Evolutionary conservation across 2,329 filamentous ascomycete species (phyloP).

Genomic region (Scleromitrula shiraiana): DNA sequence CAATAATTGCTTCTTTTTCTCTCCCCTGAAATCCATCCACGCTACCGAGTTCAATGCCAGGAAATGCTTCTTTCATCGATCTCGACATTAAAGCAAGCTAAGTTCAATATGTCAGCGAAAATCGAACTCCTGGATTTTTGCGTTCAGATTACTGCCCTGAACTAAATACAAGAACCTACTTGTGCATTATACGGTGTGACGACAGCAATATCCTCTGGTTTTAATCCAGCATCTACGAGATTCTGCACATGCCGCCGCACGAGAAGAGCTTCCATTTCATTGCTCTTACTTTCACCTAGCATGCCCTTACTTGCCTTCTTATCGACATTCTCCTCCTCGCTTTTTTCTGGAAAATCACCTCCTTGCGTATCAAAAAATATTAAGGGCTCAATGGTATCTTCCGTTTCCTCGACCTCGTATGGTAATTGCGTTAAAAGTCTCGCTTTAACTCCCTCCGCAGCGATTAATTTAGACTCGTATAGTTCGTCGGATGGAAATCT

Average conservation of each 20-base stretch:
- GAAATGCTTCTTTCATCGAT: constrained; percentile 71
- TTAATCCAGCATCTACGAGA: constrained; percentile 72
- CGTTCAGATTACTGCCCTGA: too few relatives aligned
- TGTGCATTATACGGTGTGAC: constrained; percentile 96
- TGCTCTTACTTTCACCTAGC: constrained; percentile 76
- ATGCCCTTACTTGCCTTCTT: constrained; percentile 40
- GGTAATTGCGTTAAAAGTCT: constrained; percentile 70
- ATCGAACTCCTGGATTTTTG: too few relatives aligned
- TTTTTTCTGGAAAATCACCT: constrained; percentile 79
- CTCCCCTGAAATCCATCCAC: constrained; percentile 96
- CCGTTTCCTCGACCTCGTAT: constrained; percentile 69
- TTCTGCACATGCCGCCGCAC: constrained; percentile 69
- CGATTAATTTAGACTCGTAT: constrained; percentile 74
- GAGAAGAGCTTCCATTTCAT: constrained; percentile 79
- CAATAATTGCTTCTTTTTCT: constrained; percentile 91
- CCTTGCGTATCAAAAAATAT: constrained; percentile 97
- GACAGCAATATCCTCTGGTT: constrained; percentile 78
- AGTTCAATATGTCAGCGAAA: constrained; percentile 1
- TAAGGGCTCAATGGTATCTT: constrained; percentile 80
- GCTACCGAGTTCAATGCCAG: constrained; percentile 86
- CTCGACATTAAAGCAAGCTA: constrained; percentile 69
- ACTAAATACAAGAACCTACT: too few relatives aligned
- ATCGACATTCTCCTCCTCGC: constrained; percentile 58
- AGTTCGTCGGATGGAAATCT: constrained; percentile 82
- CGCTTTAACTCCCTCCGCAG: constrained; percentile 68